These are phyloP conservation scores for Fusarium longipes DNA, from an alignment of 2,329 filamentous ascomycete species.

Conservation along the genomic window DNA sequence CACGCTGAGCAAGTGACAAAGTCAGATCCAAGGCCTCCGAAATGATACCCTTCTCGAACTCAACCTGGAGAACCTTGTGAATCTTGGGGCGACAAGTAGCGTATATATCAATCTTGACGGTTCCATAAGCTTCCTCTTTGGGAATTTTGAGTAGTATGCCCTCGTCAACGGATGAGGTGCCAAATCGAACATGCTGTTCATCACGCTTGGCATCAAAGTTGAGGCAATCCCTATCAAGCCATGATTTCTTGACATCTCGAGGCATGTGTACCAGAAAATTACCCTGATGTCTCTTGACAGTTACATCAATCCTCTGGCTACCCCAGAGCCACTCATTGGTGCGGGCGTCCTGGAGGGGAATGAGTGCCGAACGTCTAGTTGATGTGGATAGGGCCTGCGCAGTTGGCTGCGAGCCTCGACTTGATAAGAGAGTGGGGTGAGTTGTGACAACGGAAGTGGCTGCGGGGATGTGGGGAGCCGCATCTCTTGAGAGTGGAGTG, in stretches of 20 bases:
- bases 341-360: slow-evolving; percentile 47
- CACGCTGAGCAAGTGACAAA: slow-evolving; percentile 56
- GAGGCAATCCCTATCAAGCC: slow-evolving; percentile 68
- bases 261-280: slow-evolving; percentile 67
- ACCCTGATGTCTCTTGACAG: slow-evolving; percentile 53
- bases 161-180: slow-evolving; percentile 60
- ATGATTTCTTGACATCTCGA: slow-evolving; percentile 60
- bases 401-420: slow-evolving; percentile 31
- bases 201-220: slow-evolving; percentile 65
- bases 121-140: slow-evolving; percentile 65
- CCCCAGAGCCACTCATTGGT: slow-evolving; percentile 52
- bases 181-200: slow-evolving; percentile 59
- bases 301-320: slow-evolving; percentile 49
- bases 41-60: slow-evolving; percentile 65
- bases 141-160: slow-evolving; percentile 65
- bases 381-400: slow-evolving; percentile 24
- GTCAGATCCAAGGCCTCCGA: slow-evolving; percentile 59
- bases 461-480: slow-evolving; percentile 43
- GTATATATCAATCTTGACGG: slow-evolving; percentile 67
- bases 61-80: slow-evolving; percentile 69
- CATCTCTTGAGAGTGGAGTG: slow-evolving; percentile 35
- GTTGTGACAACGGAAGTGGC: slow-evolving; percentile 41
- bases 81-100: slow-evolving; percentile 70
- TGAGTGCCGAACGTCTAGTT: slow-evolving; percentile 43
- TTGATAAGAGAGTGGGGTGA: slow-evolving; percentile 41